phyloP scores from a whole-genome alignment of 192 early-diverging fungal genomes.

The Backusella morwellensis region DNA sequence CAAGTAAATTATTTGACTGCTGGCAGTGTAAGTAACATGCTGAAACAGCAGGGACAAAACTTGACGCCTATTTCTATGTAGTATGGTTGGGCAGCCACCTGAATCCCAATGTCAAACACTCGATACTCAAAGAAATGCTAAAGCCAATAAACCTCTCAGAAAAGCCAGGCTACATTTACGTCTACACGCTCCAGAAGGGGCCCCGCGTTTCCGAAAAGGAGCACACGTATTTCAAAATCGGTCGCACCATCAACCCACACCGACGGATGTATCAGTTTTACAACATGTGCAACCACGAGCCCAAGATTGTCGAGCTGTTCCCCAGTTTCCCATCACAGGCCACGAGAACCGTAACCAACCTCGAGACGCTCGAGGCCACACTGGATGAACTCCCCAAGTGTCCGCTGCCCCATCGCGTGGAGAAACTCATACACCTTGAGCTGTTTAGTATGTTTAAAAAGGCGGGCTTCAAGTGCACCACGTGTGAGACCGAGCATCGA shows the following conservation, averaged over 20 bases:
- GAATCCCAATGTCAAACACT: neutral
- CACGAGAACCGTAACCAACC: neutral
- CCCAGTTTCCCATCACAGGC: neutral
- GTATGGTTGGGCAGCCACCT: neutral
- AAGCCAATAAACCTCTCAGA: neutral
- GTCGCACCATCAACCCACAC: neutral
- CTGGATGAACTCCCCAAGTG: neutral
- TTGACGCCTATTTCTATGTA: neutral
- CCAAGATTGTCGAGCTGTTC: slow-evolving; percentile 5
- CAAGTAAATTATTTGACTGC: neutral
- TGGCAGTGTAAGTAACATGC: neutral
- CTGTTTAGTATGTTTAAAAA: neutral
- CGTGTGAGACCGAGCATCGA: neutral
- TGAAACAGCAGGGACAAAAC: too few species aligned
- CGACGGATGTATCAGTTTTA: slow-evolving; percentile 3
- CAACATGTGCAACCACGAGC: neutral
- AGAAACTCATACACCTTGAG: slow-evolving; percentile 3
- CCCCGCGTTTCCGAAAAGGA: neutral
- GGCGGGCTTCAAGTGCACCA: neutral
- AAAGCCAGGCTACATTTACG: neutral
- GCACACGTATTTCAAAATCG: slow-evolving; percentile 1
- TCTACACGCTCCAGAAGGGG: neutral
- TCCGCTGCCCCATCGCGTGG: neutral
- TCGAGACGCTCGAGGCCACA: neutral
- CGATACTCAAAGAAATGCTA: neutral